A percentile compares a stretch with the other conserved stretches of the same genome.
Conservation (phyloP, 176 grass and related monocot genomes). For the Oryza rufipogon region DNA sequence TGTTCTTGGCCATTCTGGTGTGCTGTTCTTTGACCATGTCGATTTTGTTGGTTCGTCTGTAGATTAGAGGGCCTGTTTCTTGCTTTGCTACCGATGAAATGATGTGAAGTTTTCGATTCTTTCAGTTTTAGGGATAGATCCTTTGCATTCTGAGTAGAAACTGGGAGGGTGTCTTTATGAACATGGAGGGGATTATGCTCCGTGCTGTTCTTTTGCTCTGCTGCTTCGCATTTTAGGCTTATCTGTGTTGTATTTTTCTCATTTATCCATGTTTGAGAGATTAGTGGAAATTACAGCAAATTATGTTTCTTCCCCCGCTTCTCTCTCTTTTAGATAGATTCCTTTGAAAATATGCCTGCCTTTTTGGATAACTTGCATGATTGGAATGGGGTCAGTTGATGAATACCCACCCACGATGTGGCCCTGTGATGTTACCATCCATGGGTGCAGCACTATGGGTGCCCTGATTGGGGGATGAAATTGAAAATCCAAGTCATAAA, state of each 20-base stretch:
- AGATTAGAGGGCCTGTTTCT: neutral
- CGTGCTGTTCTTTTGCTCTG: no score
- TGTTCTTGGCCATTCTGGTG: neutral
- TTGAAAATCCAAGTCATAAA: neutral
- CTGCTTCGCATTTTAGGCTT: no score
- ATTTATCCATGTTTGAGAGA: neutral
- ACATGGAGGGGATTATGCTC: no score
- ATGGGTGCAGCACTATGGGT: neutral
- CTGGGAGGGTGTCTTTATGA: neutral
- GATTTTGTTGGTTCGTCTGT: neutral
- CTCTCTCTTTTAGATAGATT: neutral
- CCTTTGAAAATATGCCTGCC: neutral
- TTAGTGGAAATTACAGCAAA: neutral
- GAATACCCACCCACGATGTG: neutral
- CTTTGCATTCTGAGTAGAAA: neutral
- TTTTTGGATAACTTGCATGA: neutral
- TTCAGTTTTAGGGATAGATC: neutral
- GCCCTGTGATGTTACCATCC: neutral
- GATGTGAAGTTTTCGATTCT: neutral
- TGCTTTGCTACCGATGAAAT: neutral
- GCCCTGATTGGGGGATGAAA: neutral
- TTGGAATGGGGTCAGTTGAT: neutral
- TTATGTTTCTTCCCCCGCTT: neutral
- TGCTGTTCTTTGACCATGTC: neutral
- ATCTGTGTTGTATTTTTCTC: neutral